A percentile compares a stretch with the other conserved stretches of the same genome.
Evolutionary conservation across 352 stramenopile species (phyloP).

Genomic region (Pythium biforme): DNA sequence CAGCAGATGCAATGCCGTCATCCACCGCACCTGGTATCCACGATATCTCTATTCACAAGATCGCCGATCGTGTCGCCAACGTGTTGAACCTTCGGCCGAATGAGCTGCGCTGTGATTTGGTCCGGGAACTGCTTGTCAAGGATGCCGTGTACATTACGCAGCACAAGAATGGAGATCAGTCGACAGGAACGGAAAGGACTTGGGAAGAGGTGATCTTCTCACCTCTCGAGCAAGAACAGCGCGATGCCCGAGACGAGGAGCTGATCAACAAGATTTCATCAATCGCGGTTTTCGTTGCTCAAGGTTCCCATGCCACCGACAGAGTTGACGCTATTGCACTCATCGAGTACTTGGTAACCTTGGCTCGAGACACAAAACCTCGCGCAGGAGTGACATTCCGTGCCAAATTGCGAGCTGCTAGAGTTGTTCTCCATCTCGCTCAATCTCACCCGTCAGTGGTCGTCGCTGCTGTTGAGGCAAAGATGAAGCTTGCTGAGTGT

Average conservation of each 20-base stretch:
- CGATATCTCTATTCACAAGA: conserved; percentile 21
- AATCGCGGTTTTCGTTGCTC: conserved; percentile 17
- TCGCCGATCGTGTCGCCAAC: conserved; percentile 25
- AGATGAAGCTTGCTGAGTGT: conserved; percentile 23
- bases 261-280: conserved; percentile 27
- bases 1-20: neutral
- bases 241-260: conserved; percentile 23
- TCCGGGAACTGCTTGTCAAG: conserved; percentile 28
- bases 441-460: conserved; percentile 26
- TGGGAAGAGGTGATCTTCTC: conserved; percentile 21
- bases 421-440: conserved; percentile 26
- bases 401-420: conserved; percentile 34
- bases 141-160: conserved; percentile 25
- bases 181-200: neutral
- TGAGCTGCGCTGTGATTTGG: conserved; percentile 27
- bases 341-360: conserved; percentile 24
- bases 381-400: conserved; percentile 37
- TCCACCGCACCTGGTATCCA: neutral
- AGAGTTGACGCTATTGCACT: conserved; percentile 12
- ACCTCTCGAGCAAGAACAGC: conserved; percentile 22
- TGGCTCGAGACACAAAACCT: conserved; percentile 30
- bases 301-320: neutral
- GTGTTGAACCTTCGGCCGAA: conserved; percentile 20
- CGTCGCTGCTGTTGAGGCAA: conserved; percentile 19
- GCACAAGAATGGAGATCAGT: neutral